Evolutionary conservation across 768 basidiomycete genomes (phyloP), one percentile per base, ranked within the genome.

Genomic region (Calocybe indica): DNA sequence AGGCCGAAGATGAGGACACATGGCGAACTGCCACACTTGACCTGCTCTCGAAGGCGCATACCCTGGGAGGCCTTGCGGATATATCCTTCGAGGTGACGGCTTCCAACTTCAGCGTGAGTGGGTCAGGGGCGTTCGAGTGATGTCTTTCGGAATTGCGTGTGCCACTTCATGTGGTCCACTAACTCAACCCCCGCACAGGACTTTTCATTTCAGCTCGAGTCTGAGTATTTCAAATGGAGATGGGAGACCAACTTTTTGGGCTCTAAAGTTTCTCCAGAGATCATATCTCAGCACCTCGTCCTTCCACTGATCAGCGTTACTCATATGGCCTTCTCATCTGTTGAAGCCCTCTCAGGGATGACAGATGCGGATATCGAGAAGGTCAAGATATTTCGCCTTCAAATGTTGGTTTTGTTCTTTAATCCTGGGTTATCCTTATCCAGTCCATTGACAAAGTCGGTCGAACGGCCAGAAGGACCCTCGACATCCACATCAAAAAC

Each of bases 231-330:
- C 64, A 81, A 78, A 69, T 91, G 87, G 87, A 73, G 76, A 67
- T 91, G 88, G 88, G 85, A 90, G 62, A 75, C 82, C 11, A 77
- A 73, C 61, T 76, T 74, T 53, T 59, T 85, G 34, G 85, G 86
- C 6, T 69, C 80, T 60, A 82, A 72, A 61, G 55, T 64, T 31
- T 84, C 87, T 33, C 79, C 88, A 49, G 83, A 87, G 43, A 69
- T 88, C 46, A 72, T 91, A 44, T 90, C 88, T 51, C 83, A 75
- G 53, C 88, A 91, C 55, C 78, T 90, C 53, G 80, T 90, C 52
- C 68, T 83, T 51, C 88, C 88, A 6, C 72, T 90, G 50, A 82
- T 91, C 59, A 87, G 80, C 60, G 67, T 79, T 40, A 81, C 74
- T 49, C 80, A 88, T 61, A 64, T 88, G 52, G 76, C 82, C 2